Conservation (phyloP, 164 flowering plant species). For the Brasenia schreberi region DNA sequence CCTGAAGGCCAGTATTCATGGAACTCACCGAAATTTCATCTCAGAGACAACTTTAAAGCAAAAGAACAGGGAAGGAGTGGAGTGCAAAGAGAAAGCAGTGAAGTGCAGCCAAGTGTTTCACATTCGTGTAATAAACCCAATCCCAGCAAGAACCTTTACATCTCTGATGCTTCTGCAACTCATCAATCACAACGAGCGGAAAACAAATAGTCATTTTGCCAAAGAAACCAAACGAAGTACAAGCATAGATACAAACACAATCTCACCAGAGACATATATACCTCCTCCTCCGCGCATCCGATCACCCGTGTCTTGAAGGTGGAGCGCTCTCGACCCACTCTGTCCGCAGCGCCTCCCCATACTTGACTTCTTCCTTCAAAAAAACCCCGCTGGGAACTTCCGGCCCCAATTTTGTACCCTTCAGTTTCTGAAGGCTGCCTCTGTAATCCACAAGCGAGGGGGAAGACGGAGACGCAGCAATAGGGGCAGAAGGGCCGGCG, state of each 20-base stretch:
- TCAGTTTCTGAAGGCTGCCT: neutral
- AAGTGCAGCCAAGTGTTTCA: neutral
- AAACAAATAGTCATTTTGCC: neutral
- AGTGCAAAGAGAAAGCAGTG: too few relatives aligned
- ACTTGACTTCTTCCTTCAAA: neutral
- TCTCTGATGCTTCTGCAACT: neutral
- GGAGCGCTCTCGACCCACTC: neutral
- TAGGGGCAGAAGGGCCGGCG: neutral
- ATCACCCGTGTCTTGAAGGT: neutral
- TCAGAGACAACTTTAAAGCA: too few relatives aligned
- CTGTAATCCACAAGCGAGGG: neutral
- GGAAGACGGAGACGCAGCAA: neutral
- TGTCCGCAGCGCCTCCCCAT: neutral
- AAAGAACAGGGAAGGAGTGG: too few relatives aligned
- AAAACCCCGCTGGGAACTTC: neutral
- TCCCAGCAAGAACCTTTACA: neutral
- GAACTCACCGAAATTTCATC: too few relatives aligned
- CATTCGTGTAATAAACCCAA: neutral
- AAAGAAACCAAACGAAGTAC: neutral
- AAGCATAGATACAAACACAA: neutral
- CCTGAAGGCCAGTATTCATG: too few relatives aligned
- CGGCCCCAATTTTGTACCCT: neutral
- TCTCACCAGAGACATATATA: neutral
- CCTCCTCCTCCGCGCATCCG: neutral
- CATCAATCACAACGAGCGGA: neutral